Evolutionary conservation across 306 rosid genomes (phyloP).

Genomic region (Quercus bicolor): DNA sequence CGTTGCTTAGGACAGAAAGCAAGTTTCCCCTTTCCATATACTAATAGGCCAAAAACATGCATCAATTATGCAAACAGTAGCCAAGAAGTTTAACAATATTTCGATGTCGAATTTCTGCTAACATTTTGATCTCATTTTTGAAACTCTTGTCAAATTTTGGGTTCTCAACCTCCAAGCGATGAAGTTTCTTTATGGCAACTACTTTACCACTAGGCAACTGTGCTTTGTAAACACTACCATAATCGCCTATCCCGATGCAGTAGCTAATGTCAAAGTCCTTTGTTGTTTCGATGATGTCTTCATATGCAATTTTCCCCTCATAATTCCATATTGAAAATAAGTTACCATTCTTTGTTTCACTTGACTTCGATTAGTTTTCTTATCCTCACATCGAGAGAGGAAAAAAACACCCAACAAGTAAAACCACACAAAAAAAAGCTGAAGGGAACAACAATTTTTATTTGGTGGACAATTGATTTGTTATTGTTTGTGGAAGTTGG

Average conservation of each 20-base stretch:
- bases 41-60: too few species aligned
- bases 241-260: conserved; percentile 14
- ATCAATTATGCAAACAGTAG: too few species aligned
- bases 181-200: conserved; percentile 26
- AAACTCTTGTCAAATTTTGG: not conserved
- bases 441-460: not conserved
- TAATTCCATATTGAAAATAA: not conserved
- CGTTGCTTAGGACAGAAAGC: too few species aligned
- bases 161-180: not conserved
- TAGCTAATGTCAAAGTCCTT: not conserved
- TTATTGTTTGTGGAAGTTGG: not conserved
- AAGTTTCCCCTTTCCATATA: too few species aligned
- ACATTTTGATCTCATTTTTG: too few species aligned
- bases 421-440: not conserved
- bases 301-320: not conserved
- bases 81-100: too few species aligned
- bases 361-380: not conserved
- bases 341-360: not conserved
- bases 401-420: not conserved
- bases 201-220: not conserved
- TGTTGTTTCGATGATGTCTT: not conserved
- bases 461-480: not conserved
- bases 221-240: conserved; percentile 5
- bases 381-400: not conserved
- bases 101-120: too few species aligned